Base-by-base conservation (phyloP, 345 rosid genomes). In the Aquilaria sinensis region DNA sequence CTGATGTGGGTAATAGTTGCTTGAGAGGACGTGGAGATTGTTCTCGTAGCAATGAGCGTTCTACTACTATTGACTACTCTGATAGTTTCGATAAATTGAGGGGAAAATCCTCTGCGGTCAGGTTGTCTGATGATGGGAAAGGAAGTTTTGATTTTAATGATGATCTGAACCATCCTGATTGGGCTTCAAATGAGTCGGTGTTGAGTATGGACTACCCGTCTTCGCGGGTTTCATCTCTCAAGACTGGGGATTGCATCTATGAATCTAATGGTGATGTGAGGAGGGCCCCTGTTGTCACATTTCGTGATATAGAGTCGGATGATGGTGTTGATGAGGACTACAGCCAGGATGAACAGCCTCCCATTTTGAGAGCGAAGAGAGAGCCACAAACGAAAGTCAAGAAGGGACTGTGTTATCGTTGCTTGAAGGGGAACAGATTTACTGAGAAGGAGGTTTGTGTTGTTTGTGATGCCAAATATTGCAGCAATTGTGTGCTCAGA, bases 401-500 rank as follows among this genome's bases (percentile, higher is more conserved):
- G 75, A 95, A 87, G 57, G 96, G 97, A 12, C 80, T 90, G 3
- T 95, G 99, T 59, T 95, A 91, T 64, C 60, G 96, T 54, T 95
- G 98, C 74, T 84, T 84, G 32, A 95, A 87, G 70, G 99, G 99
- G 55, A 84, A 62, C 64, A 59, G 96, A 67, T 89, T 95, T 70
- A 91, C 97, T 0, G 99, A 95, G 73, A 91, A 95, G 73, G 99
- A 95, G 80, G 87, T 89, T 31, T 95, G 99, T 76, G 72, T 89
- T 69, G 99, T 95, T 62, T 95, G 97, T 61, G 96, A 91, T 77
- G 89, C 97, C 2, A 91, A 95, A 66, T 95, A 87, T 69, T 95
- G 99, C 61, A 77, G 87, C 56, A 88, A 69, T 66, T 95, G 97
- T 47, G 96, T 95, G 43, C 99, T 95, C 74, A 76, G 97, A 65